Percentiles rank a stretch among this genome's conserved stretches.
Conservation (phyloP, 169 alveolate species). For the Plasmodium berghei region DNA sequence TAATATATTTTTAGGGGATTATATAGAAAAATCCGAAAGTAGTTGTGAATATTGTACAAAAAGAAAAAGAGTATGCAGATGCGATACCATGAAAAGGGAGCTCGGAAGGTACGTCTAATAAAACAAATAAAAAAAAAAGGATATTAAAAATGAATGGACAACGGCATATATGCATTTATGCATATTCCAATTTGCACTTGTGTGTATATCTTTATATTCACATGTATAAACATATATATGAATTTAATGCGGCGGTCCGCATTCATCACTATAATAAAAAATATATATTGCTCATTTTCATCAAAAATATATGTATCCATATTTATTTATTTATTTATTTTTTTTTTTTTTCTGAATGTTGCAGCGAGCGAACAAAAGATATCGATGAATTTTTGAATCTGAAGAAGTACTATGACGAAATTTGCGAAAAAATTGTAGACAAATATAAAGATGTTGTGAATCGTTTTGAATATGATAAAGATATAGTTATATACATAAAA, state of each 20-base stretch:
- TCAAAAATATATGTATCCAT: too few relatives aligned
- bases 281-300: too few relatives aligned
- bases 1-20: conserved; percentile 65
- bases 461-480: conserved; percentile 73
- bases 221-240: background rate
- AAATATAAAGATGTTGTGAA: conserved; percentile 59
- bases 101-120: conserved; percentile 48
- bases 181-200: background rate
- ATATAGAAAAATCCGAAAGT: conserved; percentile 32
- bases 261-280: too few relatives aligned
- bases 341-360: background rate
- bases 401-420: conserved; percentile 60
- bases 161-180: background rate
- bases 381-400: conserved; percentile 23
- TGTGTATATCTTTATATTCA: background rate
- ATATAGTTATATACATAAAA: conserved; percentile 49
- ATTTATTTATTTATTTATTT: too few relatives aligned
- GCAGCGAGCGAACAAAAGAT: conserved; percentile 24
- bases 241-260: background rate
- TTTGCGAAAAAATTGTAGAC: conserved; percentile 72
- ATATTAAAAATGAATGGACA: background rate
- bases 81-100: conserved; percentile 69
- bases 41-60: conserved; percentile 64
- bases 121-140: background rate
- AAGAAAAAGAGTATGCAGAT: conserved; percentile 66